Evolutionary conservation across 257 asterid genomes (phyloP).

Genomic region (Ocimum tenuiflorum): DNA sequence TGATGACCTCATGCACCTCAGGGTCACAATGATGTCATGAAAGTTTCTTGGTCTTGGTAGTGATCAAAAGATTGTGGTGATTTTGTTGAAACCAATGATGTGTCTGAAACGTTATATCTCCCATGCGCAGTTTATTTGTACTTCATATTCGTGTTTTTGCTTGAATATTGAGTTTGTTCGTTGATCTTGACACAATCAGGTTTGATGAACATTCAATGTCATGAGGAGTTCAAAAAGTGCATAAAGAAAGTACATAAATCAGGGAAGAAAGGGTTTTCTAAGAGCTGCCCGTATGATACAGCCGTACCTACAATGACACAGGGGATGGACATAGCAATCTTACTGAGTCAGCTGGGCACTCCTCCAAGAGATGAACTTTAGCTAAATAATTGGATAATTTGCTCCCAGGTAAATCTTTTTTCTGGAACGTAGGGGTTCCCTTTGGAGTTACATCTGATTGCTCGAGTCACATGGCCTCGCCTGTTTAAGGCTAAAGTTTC

Average conservation of each 20-base stretch:
- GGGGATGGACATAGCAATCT: constrained; percentile 85
- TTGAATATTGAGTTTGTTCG: not conserved
- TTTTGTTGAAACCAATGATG: too few species aligned
- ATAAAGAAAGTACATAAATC: constrained; percentile 65
- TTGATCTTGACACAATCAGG: constrained; percentile 34
- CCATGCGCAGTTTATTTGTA: not conserved
- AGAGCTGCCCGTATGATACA: constrained; percentile 53
- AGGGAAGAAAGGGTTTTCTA: constrained; percentile 70
- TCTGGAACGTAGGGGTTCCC: not conserved
- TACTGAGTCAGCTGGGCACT: constrained; percentile 64
- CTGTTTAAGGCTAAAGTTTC: not conserved
- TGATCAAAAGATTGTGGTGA: too few species aligned
- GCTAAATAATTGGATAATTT: not conserved
- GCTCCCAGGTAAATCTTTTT: not conserved
- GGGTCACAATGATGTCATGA: too few species aligned
- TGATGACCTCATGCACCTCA: too few species aligned
- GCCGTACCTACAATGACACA: constrained; percentile 80
- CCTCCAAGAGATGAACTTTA: constrained; percentile 54
- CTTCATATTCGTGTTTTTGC: not conserved
- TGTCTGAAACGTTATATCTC: not conserved
- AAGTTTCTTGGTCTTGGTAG: too few species aligned
- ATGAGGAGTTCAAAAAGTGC: constrained; percentile 78
- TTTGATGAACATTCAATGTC: constrained; percentile 64
- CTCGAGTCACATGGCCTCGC: not conserved
- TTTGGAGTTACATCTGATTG: not conserved